A percentile compares a stretch with the other conserved stretches of the same genome.
phyloP scores from a whole-genome alignment of 2,329 filamentous ascomycete species.

The Phialocephala subalpina region DNA sequence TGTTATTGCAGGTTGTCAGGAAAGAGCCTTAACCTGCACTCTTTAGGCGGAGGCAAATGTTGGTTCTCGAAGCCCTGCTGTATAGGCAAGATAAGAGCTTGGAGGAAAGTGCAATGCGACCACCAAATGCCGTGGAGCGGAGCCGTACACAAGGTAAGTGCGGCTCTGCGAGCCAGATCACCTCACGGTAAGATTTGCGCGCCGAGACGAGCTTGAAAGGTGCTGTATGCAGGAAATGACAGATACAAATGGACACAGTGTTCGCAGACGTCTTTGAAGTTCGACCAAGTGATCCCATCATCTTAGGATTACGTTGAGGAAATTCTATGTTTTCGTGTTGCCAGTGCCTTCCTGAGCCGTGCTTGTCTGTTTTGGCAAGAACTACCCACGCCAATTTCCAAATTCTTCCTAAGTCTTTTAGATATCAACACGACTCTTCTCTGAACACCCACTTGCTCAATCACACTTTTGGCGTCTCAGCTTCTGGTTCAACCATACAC shows the following conservation, averaged over 20 bases:
- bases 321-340: background rate
- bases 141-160: background rate
- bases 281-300: background rate
- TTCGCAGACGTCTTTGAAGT: background rate
- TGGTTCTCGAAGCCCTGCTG: background rate
- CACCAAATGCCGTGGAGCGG: background rate
- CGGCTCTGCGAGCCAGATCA: background rate
- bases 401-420: too few relatives aligned
- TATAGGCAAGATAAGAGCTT: background rate
- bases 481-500: background rate
- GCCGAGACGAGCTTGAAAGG: background rate
- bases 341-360: background rate
- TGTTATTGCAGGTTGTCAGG: too few relatives aligned
- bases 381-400: background rate
- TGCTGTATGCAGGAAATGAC: background rate
- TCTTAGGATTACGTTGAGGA: background rate
- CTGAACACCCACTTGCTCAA: slow-evolving; percentile 1
- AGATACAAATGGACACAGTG: background rate
- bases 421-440: too few relatives aligned
- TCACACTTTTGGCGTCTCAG: background rate
- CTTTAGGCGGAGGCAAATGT: background rate
- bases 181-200: background rate
- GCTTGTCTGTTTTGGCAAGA: background rate
- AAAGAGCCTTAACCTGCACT: too few relatives aligned
- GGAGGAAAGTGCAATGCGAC: background rate